Percentiles rank a stretch among this genome's conserved stretches.
Conservation (phyloP, 208 protist genomes). For the Acanthamoeba castellanii region DNA sequence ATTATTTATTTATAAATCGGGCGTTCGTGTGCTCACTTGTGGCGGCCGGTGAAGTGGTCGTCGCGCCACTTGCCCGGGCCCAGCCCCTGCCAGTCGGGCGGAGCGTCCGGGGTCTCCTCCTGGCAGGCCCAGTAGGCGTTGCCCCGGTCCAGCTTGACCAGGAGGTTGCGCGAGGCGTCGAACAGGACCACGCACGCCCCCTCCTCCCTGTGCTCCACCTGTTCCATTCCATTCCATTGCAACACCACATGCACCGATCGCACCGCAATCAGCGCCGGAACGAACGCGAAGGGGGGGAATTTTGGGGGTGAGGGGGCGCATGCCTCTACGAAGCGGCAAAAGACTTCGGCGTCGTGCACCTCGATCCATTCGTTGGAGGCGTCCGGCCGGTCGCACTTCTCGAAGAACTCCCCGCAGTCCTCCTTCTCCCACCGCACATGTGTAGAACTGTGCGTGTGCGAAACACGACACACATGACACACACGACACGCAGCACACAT, state of each 20-base stretch:
- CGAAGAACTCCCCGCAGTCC: neutral
- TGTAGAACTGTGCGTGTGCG: neutral
- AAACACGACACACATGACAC: too few relatives aligned
- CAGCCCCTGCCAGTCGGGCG: neutral
- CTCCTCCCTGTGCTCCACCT: neutral
- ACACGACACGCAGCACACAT: too few relatives aligned
- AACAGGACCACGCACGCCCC: neutral
- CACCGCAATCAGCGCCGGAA: too few relatives aligned
- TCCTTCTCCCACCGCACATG: slow-evolving; percentile 22
- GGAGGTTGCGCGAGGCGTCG: neutral
- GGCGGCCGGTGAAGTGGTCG: neutral
- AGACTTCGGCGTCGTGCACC: neutral
- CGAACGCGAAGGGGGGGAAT: neutral
- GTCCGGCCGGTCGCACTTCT: neutral
- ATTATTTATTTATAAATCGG: too few relatives aligned
- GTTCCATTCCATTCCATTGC: neutral
- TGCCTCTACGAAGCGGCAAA: slow-evolving; percentile 5
- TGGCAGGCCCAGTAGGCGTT: neutral
- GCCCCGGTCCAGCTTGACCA: neutral
- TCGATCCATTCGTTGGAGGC: slow-evolving; percentile 23
- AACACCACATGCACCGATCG: too few relatives aligned
- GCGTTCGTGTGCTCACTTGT: neutral
- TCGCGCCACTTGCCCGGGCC: neutral
- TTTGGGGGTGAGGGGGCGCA: neutral
- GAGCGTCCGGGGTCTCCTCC: neutral